Conservation (phyloP, 768 basidiomycete species). For the Aureoboletus auriporus region DNA sequence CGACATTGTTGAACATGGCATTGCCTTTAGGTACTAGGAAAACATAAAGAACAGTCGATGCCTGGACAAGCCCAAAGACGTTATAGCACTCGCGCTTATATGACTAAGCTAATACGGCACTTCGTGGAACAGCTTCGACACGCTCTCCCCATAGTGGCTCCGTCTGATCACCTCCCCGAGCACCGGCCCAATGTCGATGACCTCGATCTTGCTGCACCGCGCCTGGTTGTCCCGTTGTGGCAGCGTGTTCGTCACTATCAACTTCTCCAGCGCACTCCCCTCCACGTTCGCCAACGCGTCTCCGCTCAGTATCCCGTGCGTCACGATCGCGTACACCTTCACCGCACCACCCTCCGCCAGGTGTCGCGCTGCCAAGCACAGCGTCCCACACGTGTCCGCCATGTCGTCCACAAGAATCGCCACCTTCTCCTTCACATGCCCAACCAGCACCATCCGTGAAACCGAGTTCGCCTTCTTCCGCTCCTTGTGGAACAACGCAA, state of each 20-base stretch:
- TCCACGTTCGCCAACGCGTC: slow-evolving; percentile 74
- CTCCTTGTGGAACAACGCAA: slow-evolving; percentile 99
- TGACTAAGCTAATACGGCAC: slow-evolving; percentile 67
- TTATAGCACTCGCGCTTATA: background rate
- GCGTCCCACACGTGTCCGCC: slow-evolving; percentile 95
- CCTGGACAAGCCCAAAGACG: background rate
- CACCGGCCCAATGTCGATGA: slow-evolving; percentile 91
- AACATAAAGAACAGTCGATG: slow-evolving; percentile 7
- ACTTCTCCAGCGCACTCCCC: slow-evolving; percentile 77
- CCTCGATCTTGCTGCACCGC: slow-evolving; percentile 76
- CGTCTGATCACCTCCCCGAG: slow-evolving; percentile 94
- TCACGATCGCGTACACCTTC: slow-evolving; percentile 88
- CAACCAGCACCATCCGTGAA: slow-evolving; percentile 93
- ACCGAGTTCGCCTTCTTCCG: slow-evolving; percentile 95
- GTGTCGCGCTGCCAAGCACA: slow-evolving; percentile 87
- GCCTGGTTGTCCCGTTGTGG: slow-evolving; percentile 80
- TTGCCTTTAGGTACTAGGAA: slow-evolving; percentile 27
- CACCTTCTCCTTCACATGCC: slow-evolving; percentile 85
- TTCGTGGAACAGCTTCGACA: slow-evolving; percentile 85
- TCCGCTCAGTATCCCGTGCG: slow-evolving; percentile 93
- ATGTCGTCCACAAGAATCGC: slow-evolving; percentile 98
- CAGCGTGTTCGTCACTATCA: slow-evolving; percentile 98
- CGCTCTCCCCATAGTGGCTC: slow-evolving; percentile 96
- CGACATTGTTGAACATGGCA: slow-evolving; percentile 35
- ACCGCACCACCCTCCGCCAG: slow-evolving; percentile 84